These are phyloP conservation scores for Hanseniaspora mollemarum DNA, from an alignment of 805 yeast species.

Conservation along the genomic window DNA sequence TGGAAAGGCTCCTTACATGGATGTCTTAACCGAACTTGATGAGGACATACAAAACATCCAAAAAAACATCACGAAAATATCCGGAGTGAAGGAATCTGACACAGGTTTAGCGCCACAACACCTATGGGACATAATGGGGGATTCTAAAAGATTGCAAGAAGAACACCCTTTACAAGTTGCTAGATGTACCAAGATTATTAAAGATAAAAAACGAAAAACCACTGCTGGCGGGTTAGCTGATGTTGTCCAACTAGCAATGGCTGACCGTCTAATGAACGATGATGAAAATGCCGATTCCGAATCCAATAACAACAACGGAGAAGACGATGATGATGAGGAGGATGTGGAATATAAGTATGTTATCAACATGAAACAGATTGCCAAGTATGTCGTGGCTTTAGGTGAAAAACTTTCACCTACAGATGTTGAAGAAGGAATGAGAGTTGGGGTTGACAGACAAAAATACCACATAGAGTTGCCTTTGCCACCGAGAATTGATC, in stretches of 20 bases:
- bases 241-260: conserved; percentile 16
- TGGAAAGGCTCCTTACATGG: conserved; percentile 94
- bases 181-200: conserved; percentile 92
- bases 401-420: conserved; percentile 98
- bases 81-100: conserved; percentile 89
- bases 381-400: conserved; percentile 90
- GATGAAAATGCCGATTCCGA: conserved; percentile 17
- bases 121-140: conserved; percentile 95
- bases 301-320: conserved; percentile 18
- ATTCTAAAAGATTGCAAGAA: conserved; percentile 79
- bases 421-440: conserved; percentile 98
- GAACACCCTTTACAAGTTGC: conserved; percentile 98
- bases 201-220: conserved; percentile 30
- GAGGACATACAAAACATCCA: conserved; percentile 78
- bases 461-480: conserved; percentile 96
- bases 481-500: conserved; percentile 94
- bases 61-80: conserved; percentile 79
- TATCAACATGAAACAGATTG: conserved; percentile 93
- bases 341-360: conserved; percentile 87
- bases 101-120: conserved; percentile 97
- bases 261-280: conserved; percentile 11
- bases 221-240: conserved; percentile 20
- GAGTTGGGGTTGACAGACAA: conserved; percentile 97
- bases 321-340: conserved; percentile 30
- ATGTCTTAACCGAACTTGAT: conserved; percentile 67